Evolutionary conservation across 345 rosid genomes (phyloP), one percentile per base, ranked within the genome.

Genomic region (Jatropha curcas): DNA sequence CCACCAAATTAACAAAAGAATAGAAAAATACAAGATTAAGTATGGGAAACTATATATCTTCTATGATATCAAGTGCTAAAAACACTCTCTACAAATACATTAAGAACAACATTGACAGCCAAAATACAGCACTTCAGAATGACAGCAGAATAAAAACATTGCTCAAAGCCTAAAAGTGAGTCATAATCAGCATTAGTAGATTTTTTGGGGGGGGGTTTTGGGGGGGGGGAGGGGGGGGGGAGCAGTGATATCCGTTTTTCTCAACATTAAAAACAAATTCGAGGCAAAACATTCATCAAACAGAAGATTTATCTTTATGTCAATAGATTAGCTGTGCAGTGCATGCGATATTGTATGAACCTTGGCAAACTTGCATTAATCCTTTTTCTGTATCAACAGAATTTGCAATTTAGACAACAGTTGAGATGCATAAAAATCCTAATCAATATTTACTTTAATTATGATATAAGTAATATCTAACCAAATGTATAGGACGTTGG

Each of bases 401-500:
- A n/a, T 31, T 37, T 25, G 60, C 53, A 61, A 72, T 67, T 41
- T 25, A 39, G 9, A 39, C n/a, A 53, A 3, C 51, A 45, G 22
- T 9, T 30, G 34, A 60, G 43, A 67, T 62, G 60, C 41, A 56
- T 20, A 16, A 61, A 35, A 39, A 46, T 52, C 71, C 43, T 28
- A 64, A 60, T 37, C 22, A 66, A 66, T 56, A 56, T 17, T 58
- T 50, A 53, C 58, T 33, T n/a, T 66, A 34, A 41, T 43, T 71
- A 59, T 65, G 61, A 59, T 48, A 24, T 72, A 37, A 76, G 56
- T 45, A 67, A 31, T 59, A 19, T 24, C 87, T 88, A 85, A 92
- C 99, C 98, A 81, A 95, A 95, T 65, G 90, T 80, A 67, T 91
- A 95, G 9, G 90, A 87, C 82, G 92, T 72, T 64, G 99, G 97